Base-by-base conservation (phyloP, 495 filamentous ascomycete genomes). In the Penicillium tannophilum region DNA sequence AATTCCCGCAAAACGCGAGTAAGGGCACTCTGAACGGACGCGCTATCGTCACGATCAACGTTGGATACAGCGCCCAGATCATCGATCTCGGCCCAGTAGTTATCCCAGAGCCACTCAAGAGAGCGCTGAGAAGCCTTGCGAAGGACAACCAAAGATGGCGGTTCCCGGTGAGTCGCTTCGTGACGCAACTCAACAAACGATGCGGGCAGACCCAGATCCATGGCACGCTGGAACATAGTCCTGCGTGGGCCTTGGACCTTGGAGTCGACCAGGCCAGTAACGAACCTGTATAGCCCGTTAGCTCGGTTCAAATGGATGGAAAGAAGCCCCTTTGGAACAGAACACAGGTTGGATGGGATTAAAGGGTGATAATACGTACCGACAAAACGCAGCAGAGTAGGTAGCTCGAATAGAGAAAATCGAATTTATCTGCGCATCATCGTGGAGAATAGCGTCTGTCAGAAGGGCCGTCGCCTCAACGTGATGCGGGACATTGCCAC, bases 151-250 rank as follows among this genome's bases (percentile, higher is more conserved):
- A 97, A 74, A 1, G 85, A 84, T 1, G 93, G 93, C 54, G 96
- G 74, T 64, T 91, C 88, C 61, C 92, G 89, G 71, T 98, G 93
- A 39, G 91, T 94, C 33, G 90, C 90, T 69, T 94, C 88, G 66
- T 98, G 93, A 17, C 93, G 81, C 52, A 97, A 76, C 74, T 96
- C 92, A 36, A 97, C 92, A 70, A 96, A 94, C 0, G 89, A 86
- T 8, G 87, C 85, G 5, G 93, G 91, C 20, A 97, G 78, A 0
- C 86, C 88, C 17, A 94, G 79, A 52, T 85, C 85, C 63, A 84
- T 80, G 2, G 93, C 93, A 11, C 92, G 79, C 31, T 85, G 79
- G 69, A 91, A 92, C 93, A 97, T 97, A 66, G 87, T 87, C 66
- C 84, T 79, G 56, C 85, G 84, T 44, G 79, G 78, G 52, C 83